Percentiles rank a stretch among this genome's conserved stretches.
Evolutionary conservation across 495 filamentous ascomycete genomes (phyloP).

Genomic region (Astrothelium macrocarpum): DNA sequence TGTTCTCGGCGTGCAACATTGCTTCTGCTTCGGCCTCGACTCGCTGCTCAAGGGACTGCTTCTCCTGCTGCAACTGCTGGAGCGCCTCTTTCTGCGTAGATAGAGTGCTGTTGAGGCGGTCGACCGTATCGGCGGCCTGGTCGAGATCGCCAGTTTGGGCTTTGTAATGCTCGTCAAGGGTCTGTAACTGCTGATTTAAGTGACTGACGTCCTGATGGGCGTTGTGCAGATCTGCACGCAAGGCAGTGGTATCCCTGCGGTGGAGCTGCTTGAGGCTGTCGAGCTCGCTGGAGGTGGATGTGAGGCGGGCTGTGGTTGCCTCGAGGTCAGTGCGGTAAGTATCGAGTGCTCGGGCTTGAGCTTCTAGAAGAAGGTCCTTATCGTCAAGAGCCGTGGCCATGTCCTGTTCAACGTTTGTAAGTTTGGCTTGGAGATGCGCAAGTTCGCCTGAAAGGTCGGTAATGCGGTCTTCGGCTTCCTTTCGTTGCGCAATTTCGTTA

Average conservation of each 20-base stretch:
- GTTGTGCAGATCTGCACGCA: constrained; percentile 5
- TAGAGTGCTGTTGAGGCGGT: constrained; percentile 18
- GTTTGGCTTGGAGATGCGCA: constrained; percentile 5
- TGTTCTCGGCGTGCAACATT: constrained; percentile 17
- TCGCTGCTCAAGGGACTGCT: constrained; percentile 15
- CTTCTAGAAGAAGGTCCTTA: not conserved
- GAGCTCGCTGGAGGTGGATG: constrained; percentile 1
- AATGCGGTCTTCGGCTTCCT: constrained; percentile 10
- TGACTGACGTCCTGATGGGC: constrained; percentile 8
- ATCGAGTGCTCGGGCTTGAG: constrained; percentile 2
- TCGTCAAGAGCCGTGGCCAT: not conserved
- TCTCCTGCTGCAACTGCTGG: constrained; percentile 10
- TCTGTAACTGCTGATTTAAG: no score
- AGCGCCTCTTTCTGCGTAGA: no score
- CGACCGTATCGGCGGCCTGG: constrained; percentile 17
- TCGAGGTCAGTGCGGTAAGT: constrained; percentile 9
- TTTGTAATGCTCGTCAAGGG: no score
- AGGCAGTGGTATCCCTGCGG: not conserved
- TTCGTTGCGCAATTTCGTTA: constrained; percentile 9
- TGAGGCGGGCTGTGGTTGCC: not conserved
- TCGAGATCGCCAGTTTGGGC: constrained; percentile 13
- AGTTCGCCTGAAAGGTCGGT: constrained; percentile 7
- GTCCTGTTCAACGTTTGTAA: constrained; percentile 7
- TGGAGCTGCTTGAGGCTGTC: constrained; percentile 7
- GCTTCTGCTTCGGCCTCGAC: constrained; percentile 19